Percentiles rank a stretch among this genome's conserved stretches.
phyloP scores from a whole-genome alignment of 306 rosid species.

The Chamaecrista fasciculata region DNA sequence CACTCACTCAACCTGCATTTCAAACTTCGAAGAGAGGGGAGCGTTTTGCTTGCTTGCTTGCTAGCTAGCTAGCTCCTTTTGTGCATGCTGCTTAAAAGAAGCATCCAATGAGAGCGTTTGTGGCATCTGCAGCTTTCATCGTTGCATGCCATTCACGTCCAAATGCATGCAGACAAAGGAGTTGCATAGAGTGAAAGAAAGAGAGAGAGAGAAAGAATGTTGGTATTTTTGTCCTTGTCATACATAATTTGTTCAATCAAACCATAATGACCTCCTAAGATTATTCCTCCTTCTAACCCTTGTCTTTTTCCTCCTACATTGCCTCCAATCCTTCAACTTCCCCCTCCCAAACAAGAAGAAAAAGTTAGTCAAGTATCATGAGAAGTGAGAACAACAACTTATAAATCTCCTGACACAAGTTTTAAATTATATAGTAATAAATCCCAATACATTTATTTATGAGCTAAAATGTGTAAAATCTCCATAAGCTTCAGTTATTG shows the following conservation, averaged over 20 bases:
- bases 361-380: conserved; percentile 26
- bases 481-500: too few species aligned
- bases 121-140: conserved; percentile 71
- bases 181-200: conserved; percentile 38
- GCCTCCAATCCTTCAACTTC: conserved; percentile 43
- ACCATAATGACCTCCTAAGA: conserved; percentile 48
- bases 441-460: too few species aligned
- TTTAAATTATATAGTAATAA: too few species aligned
- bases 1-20: conserved; percentile 35
- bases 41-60: too few species aligned
- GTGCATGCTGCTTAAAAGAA: conserved; percentile 45
- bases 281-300: conserved; percentile 48
- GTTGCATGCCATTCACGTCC: conserved; percentile 82
- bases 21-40: conserved; percentile 18
- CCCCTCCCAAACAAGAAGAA: conserved; percentile 43
- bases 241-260: conserved; percentile 68
- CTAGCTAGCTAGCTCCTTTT: too few species aligned
- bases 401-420: too few species aligned
- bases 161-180: conserved; percentile 65
- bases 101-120: conserved; percentile 49
- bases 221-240: conserved; percentile 75
- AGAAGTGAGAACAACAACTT: too few species aligned
- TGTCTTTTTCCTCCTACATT: conserved; percentile 47
- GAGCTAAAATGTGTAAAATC: too few species aligned
- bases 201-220: conserved; percentile 48